Base-by-base conservation (phyloP, 2,329 filamentous ascomycete species). In the Fusarium sp. region DNA sequence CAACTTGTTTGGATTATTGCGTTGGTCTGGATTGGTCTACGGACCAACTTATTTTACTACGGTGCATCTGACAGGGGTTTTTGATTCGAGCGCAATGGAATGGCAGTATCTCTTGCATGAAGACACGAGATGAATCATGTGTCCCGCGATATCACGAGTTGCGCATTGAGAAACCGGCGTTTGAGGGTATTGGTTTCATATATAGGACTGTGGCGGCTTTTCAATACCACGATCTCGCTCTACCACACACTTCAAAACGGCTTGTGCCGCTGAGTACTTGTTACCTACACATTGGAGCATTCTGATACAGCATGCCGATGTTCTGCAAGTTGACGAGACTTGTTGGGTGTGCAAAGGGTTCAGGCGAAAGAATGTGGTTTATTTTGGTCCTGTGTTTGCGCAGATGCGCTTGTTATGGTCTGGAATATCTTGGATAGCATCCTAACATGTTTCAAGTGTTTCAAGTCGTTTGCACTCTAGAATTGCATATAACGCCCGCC, bases 31-130 rank as follows among this genome's bases (percentile, higher is more conserved):
- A 15, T 51, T 28, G 37, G 56, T 67, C 59, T 33, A 43, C 53
- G 22, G 52, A 51, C 37, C 22, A 30, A n/a, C 3, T 48, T 69
- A 24, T 53, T 52, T 46, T 52, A 57, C 26, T 51, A 63, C 24
- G 52, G 44, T 59, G 48, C 65, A 66, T 71, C 19, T 41, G 39
- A 45, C 19, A 32, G 52, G 52, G 55, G 33, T 46, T 62, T 62
- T 32, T 71, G 49, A 48, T 65, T 65, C 58, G 41, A 63, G 61
- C 56, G 40, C 41, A 56, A 39, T 46, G 49, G 41, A 46, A 55
- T 47, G 44, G 51, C 32, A 50, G 33, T 51, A 64, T 62, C 44
- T 59, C 35, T 61, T 65, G 58, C 67, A 68, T 69, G 37, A 65
- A 51, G 56, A 57, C 41, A 62, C n/a, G 56, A 45, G 56, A 57